Evolutionary conservation across 305 asterid genomes (phyloP).

Genomic region (Fraxinus ornus): DNA sequence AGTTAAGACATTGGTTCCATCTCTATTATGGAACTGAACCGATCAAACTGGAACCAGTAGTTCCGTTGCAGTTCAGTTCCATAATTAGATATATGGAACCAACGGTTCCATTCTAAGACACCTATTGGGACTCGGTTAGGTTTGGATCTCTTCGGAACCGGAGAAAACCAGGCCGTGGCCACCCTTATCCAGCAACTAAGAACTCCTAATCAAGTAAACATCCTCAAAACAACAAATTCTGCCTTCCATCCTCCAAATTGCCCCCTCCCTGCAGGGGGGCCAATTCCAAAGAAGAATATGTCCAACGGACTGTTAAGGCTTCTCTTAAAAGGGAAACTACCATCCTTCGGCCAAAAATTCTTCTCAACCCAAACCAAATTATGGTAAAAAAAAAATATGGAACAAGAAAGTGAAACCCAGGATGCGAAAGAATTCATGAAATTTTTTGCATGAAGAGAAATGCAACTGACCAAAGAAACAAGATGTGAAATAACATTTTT

Average conservation of each 20-base stretch:
- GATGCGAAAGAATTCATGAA: not conserved
- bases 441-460: constrained; percentile 21
- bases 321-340: constrained; percentile 1
- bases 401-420: constrained; percentile 18
- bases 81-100: not conserved
- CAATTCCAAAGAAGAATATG: not conserved
- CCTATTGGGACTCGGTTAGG: not conserved
- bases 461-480: constrained; percentile 70
- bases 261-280: not conserved
- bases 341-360: not conserved
- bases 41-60: not conserved
- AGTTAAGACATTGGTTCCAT: not conserved
- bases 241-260: not conserved
- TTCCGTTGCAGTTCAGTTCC: not conserved
- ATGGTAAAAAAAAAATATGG: constrained; percentile 2
- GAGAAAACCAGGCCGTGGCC: not conserved
- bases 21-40: not conserved
- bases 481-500: constrained; percentile 64
- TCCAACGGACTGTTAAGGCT: not conserved
- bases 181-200: not conserved
- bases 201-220: not conserved
- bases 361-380: constrained; percentile 12
- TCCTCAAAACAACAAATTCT: not conserved
- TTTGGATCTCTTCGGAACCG: not conserved
- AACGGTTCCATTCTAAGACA: not conserved